Percentiles rank a stretch among this genome's conserved stretches.
Conservation (phyloP, 495 filamentous ascomycete genomes). For the Aspergillus diversus region DNA sequence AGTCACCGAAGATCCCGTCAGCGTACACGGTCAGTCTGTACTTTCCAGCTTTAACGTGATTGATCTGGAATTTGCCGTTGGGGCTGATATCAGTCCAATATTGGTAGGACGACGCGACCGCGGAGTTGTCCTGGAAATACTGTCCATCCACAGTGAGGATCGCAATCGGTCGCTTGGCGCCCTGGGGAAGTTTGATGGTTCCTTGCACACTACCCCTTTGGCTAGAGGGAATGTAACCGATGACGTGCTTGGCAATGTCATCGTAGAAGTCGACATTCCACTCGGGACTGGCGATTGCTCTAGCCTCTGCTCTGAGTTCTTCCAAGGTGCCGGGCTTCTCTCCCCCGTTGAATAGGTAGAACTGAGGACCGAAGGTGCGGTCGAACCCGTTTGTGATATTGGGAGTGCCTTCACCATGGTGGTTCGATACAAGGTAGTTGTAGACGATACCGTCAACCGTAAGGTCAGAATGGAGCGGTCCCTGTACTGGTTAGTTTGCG, state of each 20-base stretch:
- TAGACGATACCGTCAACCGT: conserved; percentile 62
- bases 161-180: conserved; percentile 50
- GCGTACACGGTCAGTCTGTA: conserved; percentile 62
- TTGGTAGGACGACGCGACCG: conserved; percentile 52
- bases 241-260: conserved; percentile 56
- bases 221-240: conserved; percentile 52
- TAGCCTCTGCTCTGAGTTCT: conserved; percentile 51
- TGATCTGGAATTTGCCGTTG: conserved; percentile 50
- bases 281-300: conserved; percentile 44
- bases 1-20: conserved; percentile 59
- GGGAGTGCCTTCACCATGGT: conserved; percentile 59
- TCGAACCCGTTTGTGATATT: conserved; percentile 64
- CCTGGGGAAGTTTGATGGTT: conserved; percentile 48
- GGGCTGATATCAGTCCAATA: conserved; percentile 58
- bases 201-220: conserved; percentile 46
- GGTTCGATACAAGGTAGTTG: conserved; percentile 57
- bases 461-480: conserved; percentile 58
- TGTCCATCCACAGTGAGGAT: conserved; percentile 54
- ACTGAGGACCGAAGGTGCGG: conserved; percentile 60
- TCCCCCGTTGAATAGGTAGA: conserved; percentile 60
- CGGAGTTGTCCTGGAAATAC: conserved; percentile 61
- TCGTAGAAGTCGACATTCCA: conserved; percentile 62
- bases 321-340: conserved; percentile 42
- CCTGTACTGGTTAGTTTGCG: conserved; percentile 30
- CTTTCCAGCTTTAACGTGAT: conserved; percentile 51